Base-by-base conservation (phyloP, 176 grass and related monocot genomes). In the Tuctoria greenei region DNA sequence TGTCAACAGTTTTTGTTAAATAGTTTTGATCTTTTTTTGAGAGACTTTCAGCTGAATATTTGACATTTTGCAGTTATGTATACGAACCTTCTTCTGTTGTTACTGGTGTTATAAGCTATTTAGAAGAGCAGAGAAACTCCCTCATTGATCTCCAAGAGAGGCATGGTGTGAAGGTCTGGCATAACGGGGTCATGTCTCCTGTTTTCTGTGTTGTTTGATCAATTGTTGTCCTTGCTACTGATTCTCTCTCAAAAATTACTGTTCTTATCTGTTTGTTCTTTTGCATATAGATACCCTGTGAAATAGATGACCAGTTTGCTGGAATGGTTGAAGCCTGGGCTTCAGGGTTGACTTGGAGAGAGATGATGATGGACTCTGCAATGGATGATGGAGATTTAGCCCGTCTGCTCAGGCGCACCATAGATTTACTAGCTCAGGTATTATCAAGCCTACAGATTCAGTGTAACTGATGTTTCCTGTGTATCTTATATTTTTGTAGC, bases 271-370 rank as follows among this genome's bases (percentile, higher is more conserved):
- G 6, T 74, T 41, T 79, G 43, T 70, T 85, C 72, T 60, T 81
- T 18, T 66, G 11, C 40, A n/a, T 77, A 49, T 69, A 99, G 91
- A 92, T 95, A 88, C 83, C 95, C 59, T 99, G 91, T 44, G 89
- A 88, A 68, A 83, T 95, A 81, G 95, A 95, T 78, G 62, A 82
- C 41, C 95, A 99, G 39, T 99, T 95, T 88, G 88, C 91, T 73
- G 95, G 95, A 73, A 99, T 95, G 89, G 89, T 95, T 84, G 95
- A 99, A 89, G 95, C 95, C 31, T 99, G 95, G 95, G 91, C 91
- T 46, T 92, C 91, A 67, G 95, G 95, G 80, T 83, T 99, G 70
- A 92, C 95, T 8, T 99, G 95, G 91, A 91, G 91, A 31, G 95
- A 99, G 82, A 95, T 92, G 76, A 99, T 92, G 91, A 98, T 95